Conservation (phyloP, 1,284 basidiomycete species). For the Ceratobasidium sp. region DNA sequence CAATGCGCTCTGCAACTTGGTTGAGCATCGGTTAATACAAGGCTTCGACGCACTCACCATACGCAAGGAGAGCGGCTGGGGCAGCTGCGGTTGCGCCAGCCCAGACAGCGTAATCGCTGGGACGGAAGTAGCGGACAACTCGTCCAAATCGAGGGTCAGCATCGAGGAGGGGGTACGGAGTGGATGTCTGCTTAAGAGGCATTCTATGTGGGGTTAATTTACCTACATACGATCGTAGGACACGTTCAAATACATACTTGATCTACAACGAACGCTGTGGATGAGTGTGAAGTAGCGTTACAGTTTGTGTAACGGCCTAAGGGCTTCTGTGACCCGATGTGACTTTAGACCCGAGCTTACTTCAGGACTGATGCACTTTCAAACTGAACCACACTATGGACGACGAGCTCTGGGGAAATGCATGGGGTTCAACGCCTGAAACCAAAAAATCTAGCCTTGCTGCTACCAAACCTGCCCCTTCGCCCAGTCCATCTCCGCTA, state of each 20-base stretch:
- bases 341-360: neutral
- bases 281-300: constrained; percentile 36
- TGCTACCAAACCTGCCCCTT: neutral
- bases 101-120: constrained; percentile 90
- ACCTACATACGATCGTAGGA: neutral
- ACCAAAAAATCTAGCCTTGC: neutral
- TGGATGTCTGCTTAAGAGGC: constrained; percentile 78
- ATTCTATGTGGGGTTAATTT: constrained; percentile 59
- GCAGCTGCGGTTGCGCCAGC: constrained; percentile 84
- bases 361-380: neutral
- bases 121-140: constrained; percentile 91
- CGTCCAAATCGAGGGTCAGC: constrained; percentile 91
- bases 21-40: neutral
- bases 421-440: constrained; percentile 35
- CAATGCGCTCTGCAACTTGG: constrained; percentile 38
- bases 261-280: constrained; percentile 5
- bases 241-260: constrained; percentile 13
- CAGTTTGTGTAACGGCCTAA: constrained; percentile 10
- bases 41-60: constrained; percentile 67
- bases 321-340: neutral
- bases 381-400: constrained; percentile 36
- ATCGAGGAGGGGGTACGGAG: constrained; percentile 89
- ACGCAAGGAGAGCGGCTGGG: constrained; percentile 79
- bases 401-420: constrained; percentile 40
- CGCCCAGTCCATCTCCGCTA: constrained; percentile 8